Evolutionary conservation across 257 asterid species (phyloP).

Genomic region (Nyctanthes arbortristis): DNA sequence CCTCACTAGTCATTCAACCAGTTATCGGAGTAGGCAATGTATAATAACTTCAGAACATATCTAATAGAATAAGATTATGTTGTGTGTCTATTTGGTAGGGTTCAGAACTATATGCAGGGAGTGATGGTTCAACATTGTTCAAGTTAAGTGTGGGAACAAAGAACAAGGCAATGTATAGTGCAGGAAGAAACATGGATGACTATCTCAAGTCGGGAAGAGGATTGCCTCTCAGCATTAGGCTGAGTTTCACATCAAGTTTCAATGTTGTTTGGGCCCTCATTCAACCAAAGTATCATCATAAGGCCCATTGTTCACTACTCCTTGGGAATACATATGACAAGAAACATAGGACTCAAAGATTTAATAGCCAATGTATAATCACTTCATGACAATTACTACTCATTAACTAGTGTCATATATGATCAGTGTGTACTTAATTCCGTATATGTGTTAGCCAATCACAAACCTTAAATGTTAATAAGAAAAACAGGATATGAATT

Average conservation of each 20-base stretch:
- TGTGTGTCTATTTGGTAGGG: slow-evolving; percentile 30
- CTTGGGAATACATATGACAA: slow-evolving; percentile 41
- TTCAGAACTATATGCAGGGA: slow-evolving; percentile 43
- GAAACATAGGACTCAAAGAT: slow-evolving; percentile 53
- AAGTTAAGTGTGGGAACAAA: slow-evolving; percentile 53
- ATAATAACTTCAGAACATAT: too few species aligned
- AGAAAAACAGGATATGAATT: neutral
- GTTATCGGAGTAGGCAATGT: too few species aligned
- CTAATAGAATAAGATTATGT: neutral
- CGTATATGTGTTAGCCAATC: neutral
- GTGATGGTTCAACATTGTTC: slow-evolving; percentile 32
- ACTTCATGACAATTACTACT: slow-evolving; percentile 20
- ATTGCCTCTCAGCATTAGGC: slow-evolving; percentile 42
- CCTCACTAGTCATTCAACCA: too few species aligned
- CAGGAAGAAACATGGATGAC: slow-evolving; percentile 79
- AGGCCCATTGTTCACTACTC: slow-evolving; percentile 47
- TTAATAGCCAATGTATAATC: slow-evolving; percentile 46
- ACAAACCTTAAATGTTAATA: neutral
- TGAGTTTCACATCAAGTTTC: slow-evolving; percentile 50
- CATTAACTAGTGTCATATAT: neutral
- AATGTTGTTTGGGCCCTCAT: slow-evolving; percentile 62
- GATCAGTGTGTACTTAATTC: too few species aligned
- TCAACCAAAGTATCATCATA: slow-evolving; percentile 49
- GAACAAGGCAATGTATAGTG: slow-evolving; percentile 73
- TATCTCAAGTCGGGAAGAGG: slow-evolving; percentile 62